Evolutionary conservation across 202 grass and related monocot species (phyloP), one percentile per base, ranked within the genome.

Genomic region (Cymbopogon flexuosus): DNA sequence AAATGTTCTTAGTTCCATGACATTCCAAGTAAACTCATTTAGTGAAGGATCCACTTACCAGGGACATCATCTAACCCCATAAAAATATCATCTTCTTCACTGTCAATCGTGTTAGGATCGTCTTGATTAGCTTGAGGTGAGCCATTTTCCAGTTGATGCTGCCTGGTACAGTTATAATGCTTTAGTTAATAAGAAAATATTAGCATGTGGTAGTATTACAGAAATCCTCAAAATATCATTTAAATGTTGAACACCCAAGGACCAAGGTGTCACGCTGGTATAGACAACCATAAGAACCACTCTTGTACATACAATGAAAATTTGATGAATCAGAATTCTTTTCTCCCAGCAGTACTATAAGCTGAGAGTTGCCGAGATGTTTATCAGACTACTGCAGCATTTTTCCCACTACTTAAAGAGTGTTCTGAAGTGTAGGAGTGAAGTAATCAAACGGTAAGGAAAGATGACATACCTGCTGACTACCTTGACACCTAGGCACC

Each of bases 21-120:
- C 56, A 76, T 74, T 87, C 37, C 45, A 85, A 82, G 41, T 46
- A 80, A 79, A 39, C 37, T 43, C 21, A 51, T 39, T 76, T 69
- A 63, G 70, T 66, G 77, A 36, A 75, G 84, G 45, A 23, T 79
- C 5, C 14, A 82, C 52, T 85, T 78, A 98, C 96, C 92, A 83
- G 84, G 92, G 68, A 95, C 90, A 90, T 95, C 92, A 86, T 94
- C 90, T 90, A 98, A 87, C 45, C 88, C 92, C 62, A 83, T 23
- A 88, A 93, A 95, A 16, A 88, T 79, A 76, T 93, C 84, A 80
- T 94, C 82, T 63, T 91, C 90, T 86, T 91, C 86, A 58, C 78
- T 83, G 30, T 35, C 27, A 86, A 63, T 46, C 81, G 65, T 69
- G 68, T 79, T 65, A 78, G 81, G 68, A 34, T 85, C 76, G 63